Conservation (phyloP, 805 yeast species). For the Candida alai region DNA sequence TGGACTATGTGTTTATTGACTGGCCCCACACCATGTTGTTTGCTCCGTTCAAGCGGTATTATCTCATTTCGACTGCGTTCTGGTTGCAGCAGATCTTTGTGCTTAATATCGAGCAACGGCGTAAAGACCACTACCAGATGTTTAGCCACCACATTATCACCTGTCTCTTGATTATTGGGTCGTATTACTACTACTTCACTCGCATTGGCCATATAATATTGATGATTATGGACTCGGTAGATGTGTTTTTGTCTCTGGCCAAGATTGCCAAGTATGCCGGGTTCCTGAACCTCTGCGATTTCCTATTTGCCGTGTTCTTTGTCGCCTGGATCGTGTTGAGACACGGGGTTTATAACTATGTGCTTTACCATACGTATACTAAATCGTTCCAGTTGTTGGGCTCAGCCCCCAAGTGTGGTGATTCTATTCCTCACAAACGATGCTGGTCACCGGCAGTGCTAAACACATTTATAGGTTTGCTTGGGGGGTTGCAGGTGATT, state of each 20-base stretch:
- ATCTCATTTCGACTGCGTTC: conserved; percentile 65
- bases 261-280: conserved; percentile 77
- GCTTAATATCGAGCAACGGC: conserved; percentile 68
- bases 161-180: conserved; percentile 58
- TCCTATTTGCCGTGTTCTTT: conserved; percentile 63
- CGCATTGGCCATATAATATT: conserved; percentile 77
- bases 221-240: conserved; percentile 80
- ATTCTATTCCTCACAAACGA: conserved; percentile 28
- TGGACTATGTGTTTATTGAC: conserved; percentile 54
- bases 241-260: conserved; percentile 65
- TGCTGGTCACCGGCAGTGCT: conserved; percentile 50
- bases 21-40: conserved; percentile 75
- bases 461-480: conserved; percentile 47
- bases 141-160: conserved; percentile 85
- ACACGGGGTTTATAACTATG: conserved; percentile 69
- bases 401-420: conserved; percentile 41
- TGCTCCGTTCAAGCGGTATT: conserved; percentile 57
- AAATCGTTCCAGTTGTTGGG: conserved; percentile 43
- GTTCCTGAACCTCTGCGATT: conserved; percentile 56
- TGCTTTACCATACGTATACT: conserved; percentile 55
- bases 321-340: conserved; percentile 66
- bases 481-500: conserved; percentile 64
- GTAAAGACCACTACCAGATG: conserved; percentile 87
- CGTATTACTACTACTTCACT: conserved; percentile 68
- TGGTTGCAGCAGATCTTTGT: conserved; percentile 82